Base-by-base conservation (phyloP, 345 rosid genomes). In the Lumnitzera racemosa region DNA sequence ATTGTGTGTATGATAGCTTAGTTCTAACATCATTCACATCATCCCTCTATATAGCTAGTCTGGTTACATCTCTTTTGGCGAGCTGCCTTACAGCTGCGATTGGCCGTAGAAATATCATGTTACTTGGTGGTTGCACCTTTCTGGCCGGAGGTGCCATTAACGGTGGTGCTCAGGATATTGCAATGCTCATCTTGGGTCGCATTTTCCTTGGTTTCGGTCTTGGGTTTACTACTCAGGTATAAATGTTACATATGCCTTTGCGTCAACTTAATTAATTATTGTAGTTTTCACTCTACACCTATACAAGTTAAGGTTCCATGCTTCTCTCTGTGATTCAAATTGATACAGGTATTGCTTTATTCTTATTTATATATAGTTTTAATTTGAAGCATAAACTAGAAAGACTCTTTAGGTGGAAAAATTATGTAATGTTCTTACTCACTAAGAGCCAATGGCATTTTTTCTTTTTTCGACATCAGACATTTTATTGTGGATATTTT, bases 211-310 rank as follows among this genome's bases (percentile, higher is more conserved):
- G 96, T 52, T 77, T 86, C 57, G 98, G 96, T 20, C 90, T 91
- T 60, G 98, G 98, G 53, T 91, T 91, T 78, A 86, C 98, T 23
- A 89, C 82, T 71, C 90, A 88, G 84, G 96, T 86, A 60, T 12
- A 49, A 24, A 52, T 7, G 7, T 27, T 15, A 43, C 12, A 51
- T 11, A 47, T 36, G 15, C 20, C 20, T 20, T 20, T 0, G 8
- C 10, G 10, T 29, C 3, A 13, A 12, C 16, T 4, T 16, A 23
- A 23, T 14, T 25, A 14, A 50, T 24, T 13, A 17, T 46, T 51
- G 53, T 6, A 51, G 16, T 51, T 51, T 51, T 15, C 15, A 51
- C 53, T 51, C 31, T 27, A 3, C 5, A 27, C 0, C 31, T 27
- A 2, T 27, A 27, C 31, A 27, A 27, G 31, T 27, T 27, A 2